Evolutionary conservation across 352 stramenopile genomes (phyloP).

Genomic region (Phytopythium delawarense): DNA sequence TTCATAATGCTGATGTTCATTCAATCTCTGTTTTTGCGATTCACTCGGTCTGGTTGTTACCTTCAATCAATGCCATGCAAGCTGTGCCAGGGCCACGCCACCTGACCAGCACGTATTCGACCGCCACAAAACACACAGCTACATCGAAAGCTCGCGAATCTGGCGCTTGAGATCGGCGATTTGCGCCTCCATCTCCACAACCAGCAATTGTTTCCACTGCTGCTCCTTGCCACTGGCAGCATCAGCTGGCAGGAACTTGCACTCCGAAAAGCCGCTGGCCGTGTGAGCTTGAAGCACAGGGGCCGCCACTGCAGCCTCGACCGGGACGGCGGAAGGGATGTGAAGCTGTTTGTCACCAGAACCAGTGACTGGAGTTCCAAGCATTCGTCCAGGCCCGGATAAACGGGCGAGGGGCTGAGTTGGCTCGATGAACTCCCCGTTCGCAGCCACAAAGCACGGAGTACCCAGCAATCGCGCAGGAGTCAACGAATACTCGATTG

Average conservation of each 20-base stretch:
- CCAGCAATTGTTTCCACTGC: background rate
- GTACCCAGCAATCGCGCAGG: background rate
- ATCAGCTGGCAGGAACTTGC: background rate
- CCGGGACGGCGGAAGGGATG: background rate
- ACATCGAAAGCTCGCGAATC: background rate
- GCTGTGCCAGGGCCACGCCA: no score
- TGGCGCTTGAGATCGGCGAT: background rate
- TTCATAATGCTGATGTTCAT: no score
- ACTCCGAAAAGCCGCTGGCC: background rate
- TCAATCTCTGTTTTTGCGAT: no score
- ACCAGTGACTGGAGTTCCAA: background rate
- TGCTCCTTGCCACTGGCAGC: background rate
- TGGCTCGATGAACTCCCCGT: background rate
- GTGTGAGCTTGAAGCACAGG: background rate
- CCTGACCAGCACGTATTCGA: no score
- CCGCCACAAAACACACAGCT: background rate
- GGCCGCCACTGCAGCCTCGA: background rate
- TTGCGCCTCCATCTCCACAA: slow-evolving; percentile 1
- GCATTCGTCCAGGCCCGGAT: background rate
- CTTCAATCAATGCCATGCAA: background rate
- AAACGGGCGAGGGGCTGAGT: background rate
- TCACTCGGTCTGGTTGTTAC: background rate
- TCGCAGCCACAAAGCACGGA: background rate
- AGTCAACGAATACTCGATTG: background rate
- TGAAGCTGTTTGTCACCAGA: background rate